Evolutionary conservation across 305 asterid species (phyloP).

Genomic region (Fraxinus angustifolia): DNA sequence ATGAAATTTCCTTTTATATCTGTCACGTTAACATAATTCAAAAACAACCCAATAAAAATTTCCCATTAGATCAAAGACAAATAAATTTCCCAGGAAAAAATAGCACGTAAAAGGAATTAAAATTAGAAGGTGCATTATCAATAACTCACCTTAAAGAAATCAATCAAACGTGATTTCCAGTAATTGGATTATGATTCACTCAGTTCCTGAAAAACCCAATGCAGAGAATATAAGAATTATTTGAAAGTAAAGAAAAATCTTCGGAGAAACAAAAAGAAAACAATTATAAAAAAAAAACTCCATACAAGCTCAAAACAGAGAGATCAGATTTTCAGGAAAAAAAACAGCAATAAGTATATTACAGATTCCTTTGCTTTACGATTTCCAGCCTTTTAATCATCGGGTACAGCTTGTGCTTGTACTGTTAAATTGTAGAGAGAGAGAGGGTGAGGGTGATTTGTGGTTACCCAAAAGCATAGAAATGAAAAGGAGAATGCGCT

Average conservation of each 20-base stretch:
- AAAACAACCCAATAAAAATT: conserved; percentile 23
- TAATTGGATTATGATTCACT: conserved; percentile 23
- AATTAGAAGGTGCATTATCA: conserved; percentile 24
- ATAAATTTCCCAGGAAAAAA: background rate
- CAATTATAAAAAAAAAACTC: conserved; percentile 1
- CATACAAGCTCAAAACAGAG: conserved; percentile 40
- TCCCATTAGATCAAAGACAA: conserved; percentile 39
- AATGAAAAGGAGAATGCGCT: conserved; percentile 26
- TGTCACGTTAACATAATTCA: conserved; percentile 34
- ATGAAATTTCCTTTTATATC: conserved; percentile 29
- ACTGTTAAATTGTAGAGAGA: conserved; percentile 24
- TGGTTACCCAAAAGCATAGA: conserved; percentile 32
- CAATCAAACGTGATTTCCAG: conserved; percentile 6
- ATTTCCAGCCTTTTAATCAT: conserved; percentile 25
- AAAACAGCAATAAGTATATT: conserved; percentile 14
- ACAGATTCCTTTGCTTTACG: conserved; percentile 32
- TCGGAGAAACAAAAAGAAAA: background rate
- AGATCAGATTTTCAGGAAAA: conserved; percentile 25
- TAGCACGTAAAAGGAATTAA: conserved; percentile 11
- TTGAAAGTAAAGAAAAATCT: conserved; percentile 7
- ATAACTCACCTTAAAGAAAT: conserved; percentile 36
- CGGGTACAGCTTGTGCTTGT: conserved; percentile 30
- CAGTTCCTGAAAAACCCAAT: conserved; percentile 35
- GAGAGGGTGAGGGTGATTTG: background rate
- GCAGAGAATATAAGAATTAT: conserved; percentile 18